Evolutionary conservation across 2,329 filamentous ascomycete genomes (phyloP).

Genomic region (Curvularia verruculosa): DNA sequence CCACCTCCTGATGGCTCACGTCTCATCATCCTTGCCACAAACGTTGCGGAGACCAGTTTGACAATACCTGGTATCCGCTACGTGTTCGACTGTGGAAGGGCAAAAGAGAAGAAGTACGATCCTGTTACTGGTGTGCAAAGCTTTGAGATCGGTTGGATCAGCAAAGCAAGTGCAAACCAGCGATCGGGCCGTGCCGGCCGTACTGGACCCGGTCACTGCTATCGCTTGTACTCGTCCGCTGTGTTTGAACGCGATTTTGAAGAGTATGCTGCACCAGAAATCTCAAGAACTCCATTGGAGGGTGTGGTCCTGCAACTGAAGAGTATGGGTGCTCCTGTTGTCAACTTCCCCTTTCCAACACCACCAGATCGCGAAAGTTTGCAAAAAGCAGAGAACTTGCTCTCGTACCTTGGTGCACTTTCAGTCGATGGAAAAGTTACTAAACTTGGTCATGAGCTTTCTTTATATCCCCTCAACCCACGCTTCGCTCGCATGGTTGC

Average conservation of each 20-base stretch:
- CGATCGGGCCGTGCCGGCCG: slow-evolving; percentile 91
- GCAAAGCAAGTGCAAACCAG: slow-evolving; percentile 93
- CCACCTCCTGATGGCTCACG: slow-evolving; percentile 80
- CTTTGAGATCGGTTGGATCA: slow-evolving; percentile 95
- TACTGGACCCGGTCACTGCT: slow-evolving; percentile 95
- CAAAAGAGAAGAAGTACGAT: slow-evolving; percentile 91
- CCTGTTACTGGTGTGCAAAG: slow-evolving; percentile 89
- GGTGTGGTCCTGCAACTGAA: slow-evolving; percentile 90
- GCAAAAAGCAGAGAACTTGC: slow-evolving; percentile 80
- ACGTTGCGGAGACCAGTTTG: slow-evolving; percentile 95
- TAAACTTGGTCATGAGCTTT: slow-evolving; percentile 78
- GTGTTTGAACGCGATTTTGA: slow-evolving; percentile 90
- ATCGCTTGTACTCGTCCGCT: slow-evolving; percentile 90
- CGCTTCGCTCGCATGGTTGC: slow-evolving; percentile 91
- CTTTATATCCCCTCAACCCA: slow-evolving; percentile 87
- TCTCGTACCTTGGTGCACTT: slow-evolving; percentile 85
- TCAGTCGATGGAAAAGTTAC: slow-evolving; percentile 76
- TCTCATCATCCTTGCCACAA: slow-evolving; percentile 89
- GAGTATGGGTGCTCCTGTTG: slow-evolving; percentile 87
- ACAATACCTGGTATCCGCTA: slow-evolving; percentile 96
- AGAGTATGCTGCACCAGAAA: slow-evolving; percentile 85
- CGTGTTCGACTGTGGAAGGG: slow-evolving; percentile 91
- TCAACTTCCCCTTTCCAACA: slow-evolving; percentile 96
- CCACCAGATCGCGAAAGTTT: slow-evolving; percentile 79
- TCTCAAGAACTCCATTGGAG: slow-evolving; percentile 89